A percentile compares a stretch with the other conserved stretches of the same genome.
Conservation (phyloP, 257 asterid species). For the Przewalskia tangutica region DNA sequence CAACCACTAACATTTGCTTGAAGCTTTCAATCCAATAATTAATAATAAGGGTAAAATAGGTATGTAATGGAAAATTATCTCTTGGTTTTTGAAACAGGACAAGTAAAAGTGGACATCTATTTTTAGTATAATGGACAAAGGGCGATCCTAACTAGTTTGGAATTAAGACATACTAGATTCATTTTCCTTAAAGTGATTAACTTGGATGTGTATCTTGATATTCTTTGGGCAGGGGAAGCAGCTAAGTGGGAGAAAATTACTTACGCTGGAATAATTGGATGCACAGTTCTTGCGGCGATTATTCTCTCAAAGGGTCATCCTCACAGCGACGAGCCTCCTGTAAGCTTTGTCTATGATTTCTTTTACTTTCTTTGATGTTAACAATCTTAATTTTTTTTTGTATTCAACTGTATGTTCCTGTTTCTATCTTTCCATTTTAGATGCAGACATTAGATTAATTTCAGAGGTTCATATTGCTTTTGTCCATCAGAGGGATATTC, state of each 20-base stretch:
- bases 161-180: background rate
- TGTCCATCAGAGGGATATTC: background rate
- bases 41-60: too few species aligned
- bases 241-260: constrained; percentile 85
- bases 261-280: constrained; percentile 34
- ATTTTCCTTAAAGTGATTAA: background rate
- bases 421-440: background rate
- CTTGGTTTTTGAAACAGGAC: too few species aligned
- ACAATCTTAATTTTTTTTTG: background rate
- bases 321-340: constrained; percentile 66
- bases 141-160: background rate
- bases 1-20: too few species aligned
- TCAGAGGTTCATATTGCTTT: background rate
- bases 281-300: constrained; percentile 35
- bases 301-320: constrained; percentile 73
- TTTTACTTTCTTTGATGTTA: background rate
- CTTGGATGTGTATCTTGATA: background rate
- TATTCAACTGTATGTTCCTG: background rate
- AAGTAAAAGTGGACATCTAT: too few species aligned
- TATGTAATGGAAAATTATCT: too few species aligned
- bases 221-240: constrained; percentile 53
- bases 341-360: constrained; percentile 22
- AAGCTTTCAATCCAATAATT: too few species aligned
- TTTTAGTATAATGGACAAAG: too few species aligned
- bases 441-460: background rate